Evolutionary conservation across 371 early-diverging fungal species (phyloP), one percentile per base, ranked within the genome.

Genomic region (Dichotomocladium elegans): DNA sequence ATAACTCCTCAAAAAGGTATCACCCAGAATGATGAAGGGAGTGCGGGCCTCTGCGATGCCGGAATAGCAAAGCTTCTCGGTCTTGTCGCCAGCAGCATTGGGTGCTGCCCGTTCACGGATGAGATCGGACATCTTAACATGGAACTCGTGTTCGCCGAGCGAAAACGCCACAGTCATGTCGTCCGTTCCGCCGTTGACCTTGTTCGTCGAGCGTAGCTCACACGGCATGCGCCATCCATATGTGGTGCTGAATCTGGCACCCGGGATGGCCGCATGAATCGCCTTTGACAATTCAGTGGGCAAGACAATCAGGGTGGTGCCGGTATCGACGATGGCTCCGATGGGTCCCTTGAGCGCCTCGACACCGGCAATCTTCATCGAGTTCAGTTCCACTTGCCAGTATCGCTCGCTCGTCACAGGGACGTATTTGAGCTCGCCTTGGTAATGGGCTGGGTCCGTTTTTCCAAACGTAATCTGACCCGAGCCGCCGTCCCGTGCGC

Each of bases 381-480:
- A 64, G 2, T 64, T 73, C 40, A 79, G 54, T 12, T 65, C 55
- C 3, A 79, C 65, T 55, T 78, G 79, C 82, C 82, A 81, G 40
- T 79, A 79, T 40, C 66, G 66, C 55, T 68, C 57, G 21, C 56
- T 41, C 1, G 70, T 68, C 0, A 66, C 55, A 0, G 72, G 69
- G 21, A 79, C 54, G 42, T 68, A 79, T 7, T 64, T 63, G 17
- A 81, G 40, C 9, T 72, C 71, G 0, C 80, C 82, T 46, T 67
- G 59, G 41, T 66, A 71, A 49, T 68, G 63, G 0, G 49, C 57
- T 19, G 58, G 57, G 43, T 74, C 69, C 15, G 62, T 50, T n/a
- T 59, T 59, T 17, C 75, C 75, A 52, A 74, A 69, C 0, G 60
- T 70, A 37, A 74, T 41, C 57, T 74, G 71, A 17, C 74, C 74